Conservation (phyloP, 179 eudicot species). For the Patellifolia procumbens region DNA sequence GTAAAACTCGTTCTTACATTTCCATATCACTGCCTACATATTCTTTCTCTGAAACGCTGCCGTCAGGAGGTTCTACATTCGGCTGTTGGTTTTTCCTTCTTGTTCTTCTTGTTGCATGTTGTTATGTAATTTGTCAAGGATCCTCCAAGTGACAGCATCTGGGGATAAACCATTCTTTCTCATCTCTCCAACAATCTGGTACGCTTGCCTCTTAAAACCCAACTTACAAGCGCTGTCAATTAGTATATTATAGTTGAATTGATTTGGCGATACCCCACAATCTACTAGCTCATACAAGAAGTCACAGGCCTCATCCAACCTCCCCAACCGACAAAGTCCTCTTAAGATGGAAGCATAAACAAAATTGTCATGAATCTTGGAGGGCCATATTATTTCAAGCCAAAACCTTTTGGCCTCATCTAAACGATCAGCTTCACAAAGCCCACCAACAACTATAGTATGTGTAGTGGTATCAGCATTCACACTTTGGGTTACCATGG, state of each 20-base stretch:
- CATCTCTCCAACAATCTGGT: slow-evolving; percentile 87
- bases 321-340: slow-evolving; percentile 66
- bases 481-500: slow-evolving; percentile 48
- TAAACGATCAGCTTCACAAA: slow-evolving; percentile 48
- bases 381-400: slow-evolving; percentile 81
- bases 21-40: neutral
- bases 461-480: slow-evolving; percentile 64
- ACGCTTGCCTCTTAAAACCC: slow-evolving; percentile 81
- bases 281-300: slow-evolving; percentile 87
- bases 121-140: slow-evolving; percentile 64
- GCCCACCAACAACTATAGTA: slow-evolving; percentile 65
- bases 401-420: slow-evolving; percentile 76
- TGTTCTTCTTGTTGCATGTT: slow-evolving; percentile 15
- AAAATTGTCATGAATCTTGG: slow-evolving; percentile 66
- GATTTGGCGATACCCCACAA: slow-evolving; percentile 58
- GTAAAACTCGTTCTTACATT: neutral
- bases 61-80: neutral
- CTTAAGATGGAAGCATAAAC: slow-evolving; percentile 78
- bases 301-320: slow-evolving; percentile 73
- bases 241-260: slow-evolving; percentile 75
- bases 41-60: neutral
- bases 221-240: slow-evolving; percentile 65
- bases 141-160: slow-evolving; percentile 88
- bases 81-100: neutral
- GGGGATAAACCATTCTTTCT: slow-evolving; percentile 80